Conservation (phyloP, 257 asterid species). For the Jacaranda copaia region DNA sequence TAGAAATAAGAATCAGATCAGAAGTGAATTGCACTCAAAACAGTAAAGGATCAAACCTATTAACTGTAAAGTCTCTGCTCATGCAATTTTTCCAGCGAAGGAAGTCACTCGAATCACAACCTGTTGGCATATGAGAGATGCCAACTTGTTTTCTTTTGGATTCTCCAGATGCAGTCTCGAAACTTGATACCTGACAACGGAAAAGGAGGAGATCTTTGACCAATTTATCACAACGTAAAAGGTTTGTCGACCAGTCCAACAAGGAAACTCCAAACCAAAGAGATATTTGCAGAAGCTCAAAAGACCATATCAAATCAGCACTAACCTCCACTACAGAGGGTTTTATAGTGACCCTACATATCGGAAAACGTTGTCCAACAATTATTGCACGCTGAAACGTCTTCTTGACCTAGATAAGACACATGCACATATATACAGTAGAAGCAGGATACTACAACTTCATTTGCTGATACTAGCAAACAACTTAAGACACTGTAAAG, state of each 20-base stretch:
- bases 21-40: not conserved
- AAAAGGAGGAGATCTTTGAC: constrained; percentile 23
- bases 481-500: constrained; percentile 34
- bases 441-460: constrained; percentile 27
- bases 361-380: constrained; percentile 85
- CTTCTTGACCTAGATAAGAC: constrained; percentile 57
- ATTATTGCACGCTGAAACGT: constrained; percentile 56
- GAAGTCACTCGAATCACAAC: constrained; percentile 59
- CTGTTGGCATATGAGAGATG: constrained; percentile 50
- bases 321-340: constrained; percentile 82
- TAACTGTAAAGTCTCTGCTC: constrained; percentile 90
- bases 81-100: constrained; percentile 74
- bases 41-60: constrained; percentile 62
- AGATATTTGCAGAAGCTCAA: constrained; percentile 28
- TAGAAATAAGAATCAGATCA: constrained; percentile 26
- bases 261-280: constrained; percentile 13
- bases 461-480: constrained; percentile 25
- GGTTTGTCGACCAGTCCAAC: constrained; percentile 15
- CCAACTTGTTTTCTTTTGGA: constrained; percentile 34
- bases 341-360: constrained; percentile 67
- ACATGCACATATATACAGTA: constrained; percentile 30
- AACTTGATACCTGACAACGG: constrained; percentile 78
- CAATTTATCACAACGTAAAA: constrained; percentile 15
- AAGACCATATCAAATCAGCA: constrained; percentile 34
- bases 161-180: constrained; percentile 63